These are phyloP conservation scores for Pythium aristosporum DNA, from an alignment of 352 stramenopile species.

Conservation along the genomic window DNA sequence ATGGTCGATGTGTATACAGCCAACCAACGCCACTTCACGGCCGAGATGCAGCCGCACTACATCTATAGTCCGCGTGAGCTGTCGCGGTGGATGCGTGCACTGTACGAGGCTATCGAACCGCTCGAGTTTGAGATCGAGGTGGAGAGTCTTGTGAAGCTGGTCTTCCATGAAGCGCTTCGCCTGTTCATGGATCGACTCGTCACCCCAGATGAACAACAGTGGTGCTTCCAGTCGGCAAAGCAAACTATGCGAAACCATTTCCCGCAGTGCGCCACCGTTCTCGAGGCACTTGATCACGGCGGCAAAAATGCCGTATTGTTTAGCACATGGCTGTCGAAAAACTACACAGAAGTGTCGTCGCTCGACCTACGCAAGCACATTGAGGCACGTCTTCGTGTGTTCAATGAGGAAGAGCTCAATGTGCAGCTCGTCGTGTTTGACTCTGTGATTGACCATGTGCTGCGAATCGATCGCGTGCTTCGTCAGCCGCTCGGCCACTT, in stretches of 20 bases:
- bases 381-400: slow-evolving; percentile 95
- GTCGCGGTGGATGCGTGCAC: slow-evolving; percentile 97
- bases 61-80: slow-evolving; percentile 99
- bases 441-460: slow-evolving; percentile 98
- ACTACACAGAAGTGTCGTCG: slow-evolving; percentile 94
- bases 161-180: slow-evolving; percentile 98
- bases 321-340: slow-evolving; percentile 97
- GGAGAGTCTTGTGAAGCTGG: slow-evolving; percentile 97
- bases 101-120: slow-evolving; percentile 98
- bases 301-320: slow-evolving; percentile 96
- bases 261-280: slow-evolving; percentile 67
- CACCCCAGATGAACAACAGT: slow-evolving; percentile 94
- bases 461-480: slow-evolving; percentile 98
- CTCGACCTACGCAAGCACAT: slow-evolving; percentile 96
- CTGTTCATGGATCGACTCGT: slow-evolving; percentile 99
- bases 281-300: slow-evolving; percentile 70
- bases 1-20: slow-evolving; percentile 99
- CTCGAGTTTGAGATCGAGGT: slow-evolving; percentile 94
- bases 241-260: slow-evolving; percentile 82
- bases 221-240: slow-evolving; percentile 93
- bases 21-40: slow-evolving; percentile 96
- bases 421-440: slow-evolving; percentile 99
- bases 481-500: slow-evolving; percentile 98
- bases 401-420: slow-evolving; percentile 99
- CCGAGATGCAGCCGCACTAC: slow-evolving; percentile 96